Conservation (phyloP, 306 rosid genomes). For the Rosa chinensis region DNA sequence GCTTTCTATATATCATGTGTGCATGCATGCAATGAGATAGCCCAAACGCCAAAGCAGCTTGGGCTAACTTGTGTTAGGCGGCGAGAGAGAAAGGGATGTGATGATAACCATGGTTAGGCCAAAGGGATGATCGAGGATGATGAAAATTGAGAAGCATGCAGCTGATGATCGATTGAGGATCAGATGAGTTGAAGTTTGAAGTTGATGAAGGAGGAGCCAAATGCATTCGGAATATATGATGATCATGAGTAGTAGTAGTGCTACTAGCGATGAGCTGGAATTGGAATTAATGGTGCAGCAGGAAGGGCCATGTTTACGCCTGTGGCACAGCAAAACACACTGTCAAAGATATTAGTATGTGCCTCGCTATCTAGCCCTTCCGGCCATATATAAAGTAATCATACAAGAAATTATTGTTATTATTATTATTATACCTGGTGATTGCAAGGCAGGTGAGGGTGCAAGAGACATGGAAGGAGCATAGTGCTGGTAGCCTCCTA, state of each 20-base stretch:
- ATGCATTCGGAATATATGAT: neutral
- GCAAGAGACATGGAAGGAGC: conserved; percentile 90
- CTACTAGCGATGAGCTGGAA: conserved; percentile 72
- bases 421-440: conserved; percentile 42
- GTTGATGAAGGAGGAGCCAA: conserved; percentile 25
- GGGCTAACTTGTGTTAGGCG: conserved; percentile 54
- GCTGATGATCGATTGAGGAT: conserved; percentile 36
- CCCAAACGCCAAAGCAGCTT: conserved; percentile 36
- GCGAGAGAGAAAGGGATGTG: conserved; percentile 39
- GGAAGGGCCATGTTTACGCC: conserved; percentile 92
- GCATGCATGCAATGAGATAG: conserved; percentile 35
- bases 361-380: neutral
- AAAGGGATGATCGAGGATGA: conserved; percentile 37
- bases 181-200: conserved; percentile 31
- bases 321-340: conserved; percentile 99
- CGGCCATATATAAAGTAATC: neutral
- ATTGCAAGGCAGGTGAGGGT: conserved; percentile 88
- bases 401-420: neutral
- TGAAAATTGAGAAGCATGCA: conserved; percentile 49
- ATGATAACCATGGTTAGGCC: conserved; percentile 99
- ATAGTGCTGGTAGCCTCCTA: conserved; percentile 71
- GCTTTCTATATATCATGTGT: conserved; percentile 31
- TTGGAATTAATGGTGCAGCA: conserved; percentile 43
- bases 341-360: conserved; percentile 89
- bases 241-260: neutral